Evolutionary conservation across 495 filamentous ascomycete species (phyloP).

Genomic region (Tuber microsphaerosporum): DNA sequence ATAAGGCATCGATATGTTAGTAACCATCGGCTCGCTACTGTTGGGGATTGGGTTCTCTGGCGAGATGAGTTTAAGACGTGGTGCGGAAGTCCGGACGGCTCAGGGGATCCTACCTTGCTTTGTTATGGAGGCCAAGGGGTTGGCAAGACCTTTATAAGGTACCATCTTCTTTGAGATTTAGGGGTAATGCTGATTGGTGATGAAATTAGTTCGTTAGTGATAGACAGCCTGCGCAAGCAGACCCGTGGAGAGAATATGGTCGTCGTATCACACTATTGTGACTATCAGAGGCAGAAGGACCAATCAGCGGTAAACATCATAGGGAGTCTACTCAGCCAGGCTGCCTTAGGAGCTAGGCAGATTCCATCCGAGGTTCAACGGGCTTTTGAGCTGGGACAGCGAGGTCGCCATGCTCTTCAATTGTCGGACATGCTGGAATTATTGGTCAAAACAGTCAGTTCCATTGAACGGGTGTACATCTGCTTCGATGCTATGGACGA

Average conservation of each 20-base stretch:
- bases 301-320: background rate
- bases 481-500: background rate
- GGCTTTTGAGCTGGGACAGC: too few species aligned
- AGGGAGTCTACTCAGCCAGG: background rate
- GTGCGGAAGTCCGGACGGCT: background rate
- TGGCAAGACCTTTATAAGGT: background rate
- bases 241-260: background rate
- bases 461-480: background rate
- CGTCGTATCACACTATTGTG: background rate
- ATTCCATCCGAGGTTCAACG: background rate
- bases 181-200: background rate
- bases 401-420: background rate
- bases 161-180: background rate
- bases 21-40: background rate
- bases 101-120: background rate
- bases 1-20: background rate
- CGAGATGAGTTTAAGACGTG: background rate
- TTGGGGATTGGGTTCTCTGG: background rate
- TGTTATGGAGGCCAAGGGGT: background rate
- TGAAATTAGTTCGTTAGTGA: background rate
- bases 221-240: background rate
- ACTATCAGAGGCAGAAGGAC: background rate
- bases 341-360: accelerated
- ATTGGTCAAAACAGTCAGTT: background rate
- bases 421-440: background rate